phyloP scores from a whole-genome alignment of 495 filamentous ascomycete species.

The Xylaria nigripes region DNA sequence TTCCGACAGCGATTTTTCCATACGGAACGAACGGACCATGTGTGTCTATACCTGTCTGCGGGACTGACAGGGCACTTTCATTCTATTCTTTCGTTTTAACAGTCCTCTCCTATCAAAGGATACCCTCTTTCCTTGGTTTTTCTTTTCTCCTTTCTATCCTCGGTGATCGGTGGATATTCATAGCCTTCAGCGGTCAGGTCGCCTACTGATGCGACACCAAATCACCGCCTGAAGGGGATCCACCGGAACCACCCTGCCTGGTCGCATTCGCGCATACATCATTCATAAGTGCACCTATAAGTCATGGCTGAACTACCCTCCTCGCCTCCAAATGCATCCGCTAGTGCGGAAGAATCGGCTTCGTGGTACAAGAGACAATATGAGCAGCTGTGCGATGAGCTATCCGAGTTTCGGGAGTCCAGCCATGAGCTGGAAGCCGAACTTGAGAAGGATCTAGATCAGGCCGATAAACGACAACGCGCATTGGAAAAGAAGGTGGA shows the following conservation, averaged over 20 bases:
- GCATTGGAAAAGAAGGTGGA: constrained; percentile 81
- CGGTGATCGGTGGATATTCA: not conserved
- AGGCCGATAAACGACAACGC: constrained; percentile 86
- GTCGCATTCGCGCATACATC: not conserved
- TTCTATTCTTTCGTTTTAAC: not conserved
- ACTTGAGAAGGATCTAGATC: constrained; percentile 92
- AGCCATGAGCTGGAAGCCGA: constrained; percentile 91
- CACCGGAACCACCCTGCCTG: not conserved
- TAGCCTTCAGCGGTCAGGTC: not conserved
- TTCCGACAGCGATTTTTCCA: not conserved
- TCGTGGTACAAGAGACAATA: constrained; percentile 95
- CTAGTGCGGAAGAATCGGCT: constrained; percentile 61
- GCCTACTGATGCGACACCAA: constrained; percentile 3
- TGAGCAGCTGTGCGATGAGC: constrained; percentile 81
- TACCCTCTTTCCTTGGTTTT: constrained; percentile 1
- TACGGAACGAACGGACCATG: constrained; percentile 3
- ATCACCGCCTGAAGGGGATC: not conserved
- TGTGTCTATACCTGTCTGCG: not conserved
- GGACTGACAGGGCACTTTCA: not conserved
- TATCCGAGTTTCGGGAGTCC: constrained; percentile 88
- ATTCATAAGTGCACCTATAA: constrained; percentile 3
- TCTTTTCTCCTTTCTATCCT: not conserved
- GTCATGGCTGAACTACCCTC: constrained; percentile 57
- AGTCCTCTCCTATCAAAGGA: not conserved
- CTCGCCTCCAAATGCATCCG: constrained; percentile 49